Conservation (phyloP, 2,329 filamentous ascomycete species). For the Allantophomopsis cytisporea region DNA sequence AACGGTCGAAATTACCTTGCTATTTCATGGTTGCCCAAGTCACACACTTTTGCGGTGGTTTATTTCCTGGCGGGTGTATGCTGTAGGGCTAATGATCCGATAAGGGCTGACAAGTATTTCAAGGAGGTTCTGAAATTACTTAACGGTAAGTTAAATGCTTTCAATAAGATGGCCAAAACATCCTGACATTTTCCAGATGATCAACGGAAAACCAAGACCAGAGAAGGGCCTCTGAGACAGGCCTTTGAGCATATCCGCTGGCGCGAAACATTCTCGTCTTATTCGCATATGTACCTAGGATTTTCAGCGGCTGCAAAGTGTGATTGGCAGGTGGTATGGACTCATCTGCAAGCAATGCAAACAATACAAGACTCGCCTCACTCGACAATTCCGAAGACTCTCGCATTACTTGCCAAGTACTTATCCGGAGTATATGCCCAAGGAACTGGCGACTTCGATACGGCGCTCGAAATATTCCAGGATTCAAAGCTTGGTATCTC, state of each 20-base stretch:
- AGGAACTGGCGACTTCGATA: constrained; percentile 58
- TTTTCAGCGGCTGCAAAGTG: constrained; percentile 5
- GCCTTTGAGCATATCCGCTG: constrained; percentile 9
- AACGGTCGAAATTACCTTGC: constrained; percentile 39
- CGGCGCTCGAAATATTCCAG: constrained; percentile 54
- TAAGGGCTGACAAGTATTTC: too few relatives aligned
- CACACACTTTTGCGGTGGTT: too few relatives aligned
- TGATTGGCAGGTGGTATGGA: constrained; percentile 13
- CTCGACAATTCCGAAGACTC: too few relatives aligned
- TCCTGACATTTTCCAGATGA: too few relatives aligned
- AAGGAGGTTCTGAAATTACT: too few relatives aligned
- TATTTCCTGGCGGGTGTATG: too few relatives aligned
- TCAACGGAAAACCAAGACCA: too few relatives aligned
- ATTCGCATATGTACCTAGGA: constrained; percentile 16
- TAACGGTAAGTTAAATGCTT: too few relatives aligned
- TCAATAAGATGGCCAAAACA: too few relatives aligned
- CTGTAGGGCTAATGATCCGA: too few relatives aligned
- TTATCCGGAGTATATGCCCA: constrained; percentile 65
- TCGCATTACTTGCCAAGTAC: constrained; percentile 29
- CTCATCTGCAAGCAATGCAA: constrained; percentile 13
- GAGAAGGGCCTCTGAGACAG: too few relatives aligned
- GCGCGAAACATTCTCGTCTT: constrained; percentile 16
- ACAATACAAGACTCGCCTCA: constrained; percentile 9
- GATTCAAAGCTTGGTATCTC: constrained; percentile 43
- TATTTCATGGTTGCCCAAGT: constrained; percentile 45